Conservation (phyloP, 192 early-diverging fungal species). For the Chytriomyces hyalinus region DNA sequence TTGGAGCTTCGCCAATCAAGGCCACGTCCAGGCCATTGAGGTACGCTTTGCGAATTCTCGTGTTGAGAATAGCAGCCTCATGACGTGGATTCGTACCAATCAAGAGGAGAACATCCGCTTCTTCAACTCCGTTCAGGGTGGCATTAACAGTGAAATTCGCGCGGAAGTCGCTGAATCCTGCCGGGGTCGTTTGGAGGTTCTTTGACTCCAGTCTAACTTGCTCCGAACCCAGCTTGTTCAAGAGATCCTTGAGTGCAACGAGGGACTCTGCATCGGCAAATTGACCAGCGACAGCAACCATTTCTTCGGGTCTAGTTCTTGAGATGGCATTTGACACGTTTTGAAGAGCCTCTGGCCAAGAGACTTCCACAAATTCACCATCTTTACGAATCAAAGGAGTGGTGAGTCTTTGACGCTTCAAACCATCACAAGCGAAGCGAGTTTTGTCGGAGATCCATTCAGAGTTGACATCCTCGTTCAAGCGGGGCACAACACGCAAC, state of each 20-base stretch:
- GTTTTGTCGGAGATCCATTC: constrained; percentile 99
- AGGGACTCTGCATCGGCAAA: constrained; percentile 92
- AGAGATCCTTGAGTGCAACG: constrained; percentile 93
- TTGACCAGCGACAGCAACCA: constrained; percentile 89
- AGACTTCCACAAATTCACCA: constrained; percentile 78
- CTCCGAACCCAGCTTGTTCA: constrained; percentile 87
- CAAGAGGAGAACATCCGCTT: constrained; percentile 89
- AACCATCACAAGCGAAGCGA: constrained; percentile 91
- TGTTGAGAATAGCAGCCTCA: constrained; percentile 95
- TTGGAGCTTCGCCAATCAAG: constrained; percentile 73
- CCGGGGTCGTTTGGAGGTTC: constrained; percentile 55
- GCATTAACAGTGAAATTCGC: constrained; percentile 87
- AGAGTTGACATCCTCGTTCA: constrained; percentile 98
- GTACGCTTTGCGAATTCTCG: constrained; percentile 93
- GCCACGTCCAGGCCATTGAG: constrained; percentile 83
- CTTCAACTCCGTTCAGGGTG: constrained; percentile 86
- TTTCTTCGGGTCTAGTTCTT: constrained; percentile 62
- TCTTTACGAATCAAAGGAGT: constrained; percentile 86
- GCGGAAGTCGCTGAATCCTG: constrained; percentile 78
- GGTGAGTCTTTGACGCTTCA: constrained; percentile 95
- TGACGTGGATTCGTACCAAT: constrained; percentile 96
- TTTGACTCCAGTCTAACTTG: constrained; percentile 77
- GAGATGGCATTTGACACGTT: constrained; percentile 70
- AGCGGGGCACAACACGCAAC: constrained; percentile 91
- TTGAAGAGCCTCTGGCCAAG: constrained; percentile 86